Conservation (phyloP, 2,329 filamentous ascomycete species). For the Aspergillus tubingensis region DNA sequence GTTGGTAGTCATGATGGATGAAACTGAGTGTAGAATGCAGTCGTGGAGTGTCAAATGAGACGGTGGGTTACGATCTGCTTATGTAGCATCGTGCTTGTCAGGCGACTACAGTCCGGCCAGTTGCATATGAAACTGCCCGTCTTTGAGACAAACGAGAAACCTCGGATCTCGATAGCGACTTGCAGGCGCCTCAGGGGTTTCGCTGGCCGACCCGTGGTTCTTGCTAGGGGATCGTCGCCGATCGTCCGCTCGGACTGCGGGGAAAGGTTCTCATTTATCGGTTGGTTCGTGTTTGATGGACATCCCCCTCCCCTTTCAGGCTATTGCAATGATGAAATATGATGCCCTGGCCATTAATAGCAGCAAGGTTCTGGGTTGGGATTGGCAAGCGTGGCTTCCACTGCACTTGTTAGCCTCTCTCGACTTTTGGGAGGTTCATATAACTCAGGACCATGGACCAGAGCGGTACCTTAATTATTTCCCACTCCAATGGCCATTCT, state of each 20-base stretch:
- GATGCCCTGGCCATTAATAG: neutral
- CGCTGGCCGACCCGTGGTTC: neutral
- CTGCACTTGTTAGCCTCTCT: neutral
- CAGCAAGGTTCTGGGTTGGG: neutral
- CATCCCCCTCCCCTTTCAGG: neutral
- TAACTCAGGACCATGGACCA: neutral
- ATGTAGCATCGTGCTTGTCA: neutral
- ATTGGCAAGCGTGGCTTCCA: neutral
- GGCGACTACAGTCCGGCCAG: neutral
- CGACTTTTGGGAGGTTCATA: neutral
- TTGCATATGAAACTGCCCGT: conserved; percentile 20
- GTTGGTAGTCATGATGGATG: conserved; percentile 16
- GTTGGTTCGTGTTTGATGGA: neutral
- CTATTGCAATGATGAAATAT: neutral
- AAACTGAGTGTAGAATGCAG: neutral
- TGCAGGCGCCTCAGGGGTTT: neutral
- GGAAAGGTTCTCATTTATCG: neutral
- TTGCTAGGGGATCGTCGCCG: neutral
- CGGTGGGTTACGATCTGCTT: neutral
- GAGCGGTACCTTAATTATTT: neutral
- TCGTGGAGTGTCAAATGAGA: neutral
- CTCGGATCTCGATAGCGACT: conserved; percentile 17
- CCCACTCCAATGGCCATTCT: neutral
- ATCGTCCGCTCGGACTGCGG: neutral
- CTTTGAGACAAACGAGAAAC: conserved; percentile 20